Evolutionary conservation across 2,329 filamentous ascomycete genomes (phyloP).

Genomic region (Coleophoma cylindrospora): DNA sequence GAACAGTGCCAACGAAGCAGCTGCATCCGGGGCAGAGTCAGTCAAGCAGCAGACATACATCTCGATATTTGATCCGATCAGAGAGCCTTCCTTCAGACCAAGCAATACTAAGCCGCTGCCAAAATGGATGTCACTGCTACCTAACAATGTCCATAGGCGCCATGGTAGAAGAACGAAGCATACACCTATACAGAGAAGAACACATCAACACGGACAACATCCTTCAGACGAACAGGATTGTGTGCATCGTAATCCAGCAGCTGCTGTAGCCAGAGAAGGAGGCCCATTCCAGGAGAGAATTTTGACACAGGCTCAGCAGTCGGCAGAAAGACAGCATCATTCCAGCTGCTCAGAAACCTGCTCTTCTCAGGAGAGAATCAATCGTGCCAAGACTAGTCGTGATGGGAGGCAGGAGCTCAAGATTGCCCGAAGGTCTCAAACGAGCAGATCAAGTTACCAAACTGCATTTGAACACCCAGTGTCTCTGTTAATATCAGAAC

Average conservation of each 20-base stretch:
- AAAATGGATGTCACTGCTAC: constrained; percentile 25
- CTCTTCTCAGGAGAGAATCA: background rate
- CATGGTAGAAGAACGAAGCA: constrained; percentile 4
- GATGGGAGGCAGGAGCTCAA: background rate
- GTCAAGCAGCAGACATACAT: constrained; percentile 37
- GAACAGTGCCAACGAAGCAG: constrained; percentile 7
- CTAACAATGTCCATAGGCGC: constrained; percentile 16
- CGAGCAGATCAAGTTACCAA: background rate
- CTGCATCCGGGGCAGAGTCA: constrained; percentile 1
- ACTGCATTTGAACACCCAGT: background rate
- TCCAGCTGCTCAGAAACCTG: background rate
- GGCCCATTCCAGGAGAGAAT: no score
- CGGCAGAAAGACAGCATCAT: background rate
- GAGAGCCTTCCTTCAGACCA: constrained; percentile 40
- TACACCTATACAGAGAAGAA: background rate
- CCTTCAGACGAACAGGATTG: background rate
- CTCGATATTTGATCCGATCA: constrained; percentile 43
- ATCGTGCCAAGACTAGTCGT: background rate
- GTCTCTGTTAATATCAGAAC: background rate
- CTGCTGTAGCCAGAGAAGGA: background rate
- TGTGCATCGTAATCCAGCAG: background rate
- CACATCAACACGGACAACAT: background rate
- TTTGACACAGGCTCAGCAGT: no score
- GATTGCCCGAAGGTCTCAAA: background rate
- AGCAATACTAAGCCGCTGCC: constrained; percentile 47